phyloP scores from a whole-genome alignment of 1,284 basidiomycete genomes.

The Leccinum fallax region DNA sequence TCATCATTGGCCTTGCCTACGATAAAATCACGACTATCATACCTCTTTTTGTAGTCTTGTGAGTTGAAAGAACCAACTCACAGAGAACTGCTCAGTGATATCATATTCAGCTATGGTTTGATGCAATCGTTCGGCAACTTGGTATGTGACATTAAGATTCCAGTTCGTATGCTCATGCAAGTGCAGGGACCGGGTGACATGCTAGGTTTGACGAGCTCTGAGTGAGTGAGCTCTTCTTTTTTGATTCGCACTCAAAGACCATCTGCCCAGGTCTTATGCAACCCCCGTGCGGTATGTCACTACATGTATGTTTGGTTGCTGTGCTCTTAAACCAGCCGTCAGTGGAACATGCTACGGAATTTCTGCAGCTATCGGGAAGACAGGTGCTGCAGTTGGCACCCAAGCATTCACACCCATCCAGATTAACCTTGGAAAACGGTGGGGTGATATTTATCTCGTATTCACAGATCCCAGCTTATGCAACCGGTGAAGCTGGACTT shows the following conservation, averaged over 20 bases:
- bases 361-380: slow-evolving; percentile 73
- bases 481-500: slow-evolving; percentile 56
- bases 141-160: slow-evolving; percentile 35
- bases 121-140: slow-evolving; percentile 73
- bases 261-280: slow-evolving; percentile 53
- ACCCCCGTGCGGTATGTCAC: slow-evolving; percentile 59
- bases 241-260: slow-evolving; percentile 8
- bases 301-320: neutral
- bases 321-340: slow-evolving; percentile 2
- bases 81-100: slow-evolving; percentile 10
- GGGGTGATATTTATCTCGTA: slow-evolving; percentile 6
- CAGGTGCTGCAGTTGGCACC: slow-evolving; percentile 76
- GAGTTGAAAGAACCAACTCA: slow-evolving; percentile 25
- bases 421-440: slow-evolving; percentile 64
- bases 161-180: slow-evolving; percentile 10
- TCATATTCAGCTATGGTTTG: slow-evolving; percentile 55
- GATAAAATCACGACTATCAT: slow-evolving; percentile 66
- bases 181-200: slow-evolving; percentile 72
- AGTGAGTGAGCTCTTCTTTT: slow-evolving; percentile 44
- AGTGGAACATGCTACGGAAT: slow-evolving; percentile 74
- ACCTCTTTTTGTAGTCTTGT: slow-evolving; percentile 71
- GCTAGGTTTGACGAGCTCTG: slow-evolving; percentile 67
- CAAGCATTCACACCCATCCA: slow-evolving; percentile 81
- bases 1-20: slow-evolving; percentile 70
- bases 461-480: slow-evolving; percentile 12